phyloP scores from a whole-genome alignment of 805 yeast genomes.

The Candida takata region DNA sequence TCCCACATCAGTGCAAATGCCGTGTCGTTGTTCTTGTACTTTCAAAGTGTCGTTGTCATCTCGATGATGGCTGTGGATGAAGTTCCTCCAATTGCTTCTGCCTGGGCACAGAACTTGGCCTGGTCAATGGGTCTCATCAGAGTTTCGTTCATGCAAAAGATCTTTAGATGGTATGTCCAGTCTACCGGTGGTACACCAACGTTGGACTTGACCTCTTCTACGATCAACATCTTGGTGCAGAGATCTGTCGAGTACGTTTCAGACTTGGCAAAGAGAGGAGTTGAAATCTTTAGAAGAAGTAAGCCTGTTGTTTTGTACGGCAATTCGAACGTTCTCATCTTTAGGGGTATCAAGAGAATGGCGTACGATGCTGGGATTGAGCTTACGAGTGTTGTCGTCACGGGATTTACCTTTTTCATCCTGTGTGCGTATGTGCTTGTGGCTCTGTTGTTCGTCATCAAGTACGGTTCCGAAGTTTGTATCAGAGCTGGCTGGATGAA shows the following conservation, averaged over 20 bases:
- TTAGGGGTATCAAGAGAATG: slow-evolving; percentile 82
- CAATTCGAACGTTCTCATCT: slow-evolving; percentile 52
- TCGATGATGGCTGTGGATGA: slow-evolving; percentile 79
- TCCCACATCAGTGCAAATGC: slow-evolving; percentile 85
- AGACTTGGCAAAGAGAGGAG: slow-evolving; percentile 24
- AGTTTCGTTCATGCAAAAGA: slow-evolving; percentile 73
- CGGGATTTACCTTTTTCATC: slow-evolving; percentile 83
- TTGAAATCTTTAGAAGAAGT: slow-evolving; percentile 30
- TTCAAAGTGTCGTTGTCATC: slow-evolving; percentile 81
- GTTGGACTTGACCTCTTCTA: slow-evolving; percentile 52
- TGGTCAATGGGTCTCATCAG: slow-evolving; percentile 94
- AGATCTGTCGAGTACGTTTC: slow-evolving; percentile 36
- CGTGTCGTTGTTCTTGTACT: slow-evolving; percentile 74
- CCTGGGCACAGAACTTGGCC: slow-evolving; percentile 88
- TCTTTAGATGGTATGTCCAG: slow-evolving; percentile 79
- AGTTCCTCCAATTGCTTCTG: slow-evolving; percentile 86
- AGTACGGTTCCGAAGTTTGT: slow-evolving; percentile 42
- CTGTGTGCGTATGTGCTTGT: slow-evolving; percentile 69
- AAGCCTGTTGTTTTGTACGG: slow-evolving; percentile 35
- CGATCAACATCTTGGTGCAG: slow-evolving; percentile 70
- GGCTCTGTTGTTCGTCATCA: slow-evolving; percentile 48
- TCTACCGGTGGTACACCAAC: slow-evolving; percentile 86
- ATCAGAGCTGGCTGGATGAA: slow-evolving; percentile 44
- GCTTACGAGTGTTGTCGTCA: slow-evolving; percentile 72
- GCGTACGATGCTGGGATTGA: slow-evolving; percentile 76